Percentiles rank a stretch among this genome's conserved stretches.
Conservation (phyloP, 129 eudicot species). For the Glebionis coronaria region DNA sequence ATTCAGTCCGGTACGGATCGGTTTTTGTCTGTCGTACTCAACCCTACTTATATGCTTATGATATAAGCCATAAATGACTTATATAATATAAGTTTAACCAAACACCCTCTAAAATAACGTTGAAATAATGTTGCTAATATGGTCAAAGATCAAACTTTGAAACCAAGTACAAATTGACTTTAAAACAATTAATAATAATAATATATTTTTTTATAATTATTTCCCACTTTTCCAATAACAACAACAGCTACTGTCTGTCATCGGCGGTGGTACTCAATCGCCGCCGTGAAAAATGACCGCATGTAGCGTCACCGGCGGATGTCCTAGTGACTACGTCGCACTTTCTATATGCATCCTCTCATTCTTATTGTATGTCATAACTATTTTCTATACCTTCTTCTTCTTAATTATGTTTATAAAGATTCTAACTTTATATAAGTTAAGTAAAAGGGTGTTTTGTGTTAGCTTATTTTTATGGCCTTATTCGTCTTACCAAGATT, state of each 20-base stretch:
- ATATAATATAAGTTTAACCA: too few relatives aligned
- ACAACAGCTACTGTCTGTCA: conserved; percentile 12
- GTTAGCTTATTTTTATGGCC: too few relatives aligned
- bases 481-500: too few relatives aligned
- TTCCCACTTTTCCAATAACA: conserved; percentile 5
- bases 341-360: conserved; percentile 51
- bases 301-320: conserved; percentile 67
- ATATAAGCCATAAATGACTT: too few relatives aligned
- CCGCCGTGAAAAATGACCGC: conserved; percentile 39
- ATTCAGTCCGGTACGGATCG: too few relatives aligned
- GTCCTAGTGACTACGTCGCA: conserved; percentile 82
- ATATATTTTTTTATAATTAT: neutral
- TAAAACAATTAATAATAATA: neutral
- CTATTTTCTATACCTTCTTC: too few relatives aligned
- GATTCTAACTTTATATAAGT: too few relatives aligned
- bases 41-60: too few relatives aligned
- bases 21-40: too few relatives aligned
- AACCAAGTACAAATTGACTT: conserved; percentile 3
- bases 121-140: too few relatives aligned
- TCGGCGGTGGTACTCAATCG: conserved; percentile 18
- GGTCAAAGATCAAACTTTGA: conserved; percentile 5
- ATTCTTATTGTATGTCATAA: conserved; percentile 47
- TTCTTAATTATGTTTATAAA: neutral
- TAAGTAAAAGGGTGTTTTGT: too few relatives aligned
- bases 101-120: too few relatives aligned